phyloP scores from a whole-genome alignment of 495 filamentous ascomycete genomes.

The Lasiosphaeria ovina region DNA sequence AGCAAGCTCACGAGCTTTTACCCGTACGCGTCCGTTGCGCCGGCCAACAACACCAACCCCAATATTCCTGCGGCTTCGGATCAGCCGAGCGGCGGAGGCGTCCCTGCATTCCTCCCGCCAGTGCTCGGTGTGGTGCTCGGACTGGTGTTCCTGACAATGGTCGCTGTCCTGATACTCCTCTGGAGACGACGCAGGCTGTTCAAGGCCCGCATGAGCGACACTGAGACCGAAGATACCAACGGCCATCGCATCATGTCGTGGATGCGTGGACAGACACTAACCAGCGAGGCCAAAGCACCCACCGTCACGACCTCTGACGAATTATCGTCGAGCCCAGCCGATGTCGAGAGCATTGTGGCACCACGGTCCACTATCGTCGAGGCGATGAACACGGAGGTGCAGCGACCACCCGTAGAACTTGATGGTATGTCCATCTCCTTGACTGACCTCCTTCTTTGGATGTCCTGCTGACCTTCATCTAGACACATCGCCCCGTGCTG shows the following conservation, averaged over 20 bases:
- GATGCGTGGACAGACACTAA: conserved; percentile 38
- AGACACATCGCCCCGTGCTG: conserved; percentile 34
- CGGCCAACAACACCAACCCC: conserved; percentile 37
- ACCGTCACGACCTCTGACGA: conserved; percentile 49
- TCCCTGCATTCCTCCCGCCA: conserved; percentile 60
- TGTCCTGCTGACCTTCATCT: neutral
- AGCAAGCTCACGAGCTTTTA: conserved; percentile 57
- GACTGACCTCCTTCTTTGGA: neutral
- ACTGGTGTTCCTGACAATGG: conserved; percentile 55
- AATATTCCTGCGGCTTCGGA: conserved; percentile 6
- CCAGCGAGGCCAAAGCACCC: conserved; percentile 38
- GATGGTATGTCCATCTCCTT: conserved; percentile 33
- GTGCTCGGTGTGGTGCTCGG: conserved; percentile 67
- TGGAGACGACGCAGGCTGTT: conserved; percentile 51
- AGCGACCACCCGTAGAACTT: conserved; percentile 38
- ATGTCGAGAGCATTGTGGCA: conserved; percentile 26
- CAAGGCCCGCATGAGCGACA: conserved; percentile 35
- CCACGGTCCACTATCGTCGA: conserved; percentile 30
- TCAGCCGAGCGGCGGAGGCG: conserved; percentile 33
- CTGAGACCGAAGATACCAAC: conserved; percentile 45
- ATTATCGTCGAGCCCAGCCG: conserved; percentile 16
- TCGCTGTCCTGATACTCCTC: conserved; percentile 52
- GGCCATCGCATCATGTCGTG: conserved; percentile 42
- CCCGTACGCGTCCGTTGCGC: conserved; percentile 50
- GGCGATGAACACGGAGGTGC: conserved; percentile 38